These are phyloP conservation scores for Cardamine occulta DNA, from an alignment of 345 rosid genomes.

Conservation along the genomic window DNA sequence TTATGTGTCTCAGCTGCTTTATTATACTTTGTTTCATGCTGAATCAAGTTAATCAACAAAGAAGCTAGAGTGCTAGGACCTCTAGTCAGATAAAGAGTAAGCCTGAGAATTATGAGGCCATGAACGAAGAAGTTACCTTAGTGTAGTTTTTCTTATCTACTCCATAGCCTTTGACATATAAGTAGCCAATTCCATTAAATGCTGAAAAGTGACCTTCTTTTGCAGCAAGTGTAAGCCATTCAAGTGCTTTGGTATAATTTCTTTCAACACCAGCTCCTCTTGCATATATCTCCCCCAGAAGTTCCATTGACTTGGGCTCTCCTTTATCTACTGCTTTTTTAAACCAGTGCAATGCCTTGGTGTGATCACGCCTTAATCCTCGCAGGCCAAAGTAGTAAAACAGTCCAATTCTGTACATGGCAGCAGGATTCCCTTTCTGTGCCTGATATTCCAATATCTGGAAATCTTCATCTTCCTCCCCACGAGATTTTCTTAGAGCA, in stretches of 20 bases:
- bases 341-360: constrained; percentile 91
- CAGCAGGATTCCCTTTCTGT: constrained; percentile 87
- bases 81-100: neutral
- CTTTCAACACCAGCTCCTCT: constrained; percentile 99
- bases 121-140: constrained; percentile 53
- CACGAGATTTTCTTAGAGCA: constrained; percentile 80
- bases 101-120: neutral
- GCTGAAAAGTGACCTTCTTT: constrained; percentile 83
- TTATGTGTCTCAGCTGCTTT: neutral
- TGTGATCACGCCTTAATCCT: constrained; percentile 88
- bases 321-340: constrained; percentile 86
- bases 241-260: constrained; percentile 90
- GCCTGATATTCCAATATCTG: constrained; percentile 98
- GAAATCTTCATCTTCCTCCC: constrained; percentile 98
- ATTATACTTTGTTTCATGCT: neutral
- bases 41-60: neutral
- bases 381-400: constrained; percentile 96
- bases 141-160: constrained; percentile 94
- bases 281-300: constrained; percentile 97
- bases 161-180: constrained; percentile 96
- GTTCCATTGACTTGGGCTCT: constrained; percentile 94
- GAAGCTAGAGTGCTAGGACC: neutral
- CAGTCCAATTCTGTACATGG: constrained; percentile 87
- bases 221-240: constrained; percentile 90
- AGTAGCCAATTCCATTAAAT: constrained; percentile 93